A percentile compares a stretch with the other conserved stretches of the same genome.
Conservation (phyloP, 805 yeast species). For the Zygoascus bituminiphila region DNA sequence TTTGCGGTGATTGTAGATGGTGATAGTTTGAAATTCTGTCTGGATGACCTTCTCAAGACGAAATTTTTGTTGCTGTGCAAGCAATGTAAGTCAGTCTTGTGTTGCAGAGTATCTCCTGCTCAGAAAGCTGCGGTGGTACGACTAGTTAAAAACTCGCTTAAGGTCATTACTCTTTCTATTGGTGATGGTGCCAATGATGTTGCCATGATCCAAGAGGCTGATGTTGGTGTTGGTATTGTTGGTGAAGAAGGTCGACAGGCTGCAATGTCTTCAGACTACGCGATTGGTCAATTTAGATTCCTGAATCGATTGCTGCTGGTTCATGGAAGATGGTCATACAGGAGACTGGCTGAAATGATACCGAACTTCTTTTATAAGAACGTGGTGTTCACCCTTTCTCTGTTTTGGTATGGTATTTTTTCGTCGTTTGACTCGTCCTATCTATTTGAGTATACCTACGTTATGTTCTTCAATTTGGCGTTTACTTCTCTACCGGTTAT, state of each 20-base stretch:
- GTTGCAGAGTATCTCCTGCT: slow-evolving; percentile 82
- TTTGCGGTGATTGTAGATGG: slow-evolving; percentile 70
- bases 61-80: slow-evolving; percentile 67
- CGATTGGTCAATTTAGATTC: slow-evolving; percentile 71
- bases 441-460: slow-evolving; percentile 66
- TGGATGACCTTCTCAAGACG: slow-evolving; percentile 37
- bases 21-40: slow-evolving; percentile 48
- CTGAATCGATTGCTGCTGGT: slow-evolving; percentile 57
- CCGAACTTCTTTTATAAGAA: slow-evolving; percentile 78
- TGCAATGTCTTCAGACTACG: slow-evolving; percentile 79
- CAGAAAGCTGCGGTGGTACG: slow-evolving; percentile 72
- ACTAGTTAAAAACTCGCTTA: slow-evolving; percentile 54
- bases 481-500: slow-evolving; percentile 77
- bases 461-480: slow-evolving; percentile 75
- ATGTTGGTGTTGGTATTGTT: slow-evolving; percentile 79
- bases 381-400: slow-evolving; percentile 61
- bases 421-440: slow-evolving; percentile 68
- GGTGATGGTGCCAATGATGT: slow-evolving; percentile 89
- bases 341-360: slow-evolving; percentile 67
- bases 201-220: slow-evolving; percentile 82
- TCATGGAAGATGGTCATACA: slow-evolving; percentile 79
- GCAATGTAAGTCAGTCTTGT: slow-evolving; percentile 66
- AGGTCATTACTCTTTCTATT: slow-evolving; percentile 73
- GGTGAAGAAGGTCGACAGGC: slow-evolving; percentile 88
- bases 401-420: slow-evolving; percentile 73